These are phyloP conservation scores for Bombardia bombarda DNA, from an alignment of 495 filamentous ascomycete species.

Conservation along the genomic window DNA sequence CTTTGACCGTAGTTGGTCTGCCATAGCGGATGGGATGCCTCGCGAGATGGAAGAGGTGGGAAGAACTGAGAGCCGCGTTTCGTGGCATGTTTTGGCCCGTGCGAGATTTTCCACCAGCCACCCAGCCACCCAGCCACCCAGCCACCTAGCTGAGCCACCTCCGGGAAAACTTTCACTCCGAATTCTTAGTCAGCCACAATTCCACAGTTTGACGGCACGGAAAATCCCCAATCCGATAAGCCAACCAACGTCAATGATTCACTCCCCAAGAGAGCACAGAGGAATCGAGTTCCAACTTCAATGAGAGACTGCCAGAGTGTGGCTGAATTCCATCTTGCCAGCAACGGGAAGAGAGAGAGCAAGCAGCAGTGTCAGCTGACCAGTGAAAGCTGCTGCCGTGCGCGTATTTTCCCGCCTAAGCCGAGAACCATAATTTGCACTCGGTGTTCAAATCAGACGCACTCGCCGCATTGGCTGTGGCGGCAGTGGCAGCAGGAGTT, in stretches of 20 bases:
- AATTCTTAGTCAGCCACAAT: conserved; percentile 1
- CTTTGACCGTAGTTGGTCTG: conserved; percentile 12
- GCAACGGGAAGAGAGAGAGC: not conserved
- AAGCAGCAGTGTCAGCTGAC: too few relatives aligned
- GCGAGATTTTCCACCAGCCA: conserved; percentile 1
- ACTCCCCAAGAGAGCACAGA: not conserved
- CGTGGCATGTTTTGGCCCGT: conserved; percentile 1
- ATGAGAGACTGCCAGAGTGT: not conserved
- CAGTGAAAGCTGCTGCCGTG: too few relatives aligned
- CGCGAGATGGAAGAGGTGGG: conserved; percentile 1
- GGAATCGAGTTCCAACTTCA: conserved; percentile 1
- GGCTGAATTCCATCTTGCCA: not conserved
- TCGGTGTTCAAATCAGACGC: conserved; percentile 29
- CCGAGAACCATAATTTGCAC: too few relatives aligned
- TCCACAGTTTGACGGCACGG: not conserved
- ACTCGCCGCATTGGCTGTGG: conserved; percentile 35
- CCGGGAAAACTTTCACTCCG: conserved; percentile 1
- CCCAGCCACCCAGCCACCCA: too few relatives aligned
- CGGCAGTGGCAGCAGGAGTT: conserved; percentile 34
- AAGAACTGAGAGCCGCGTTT: conserved; percentile 18
- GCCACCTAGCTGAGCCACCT: conserved; percentile 1
- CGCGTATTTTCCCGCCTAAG: too few relatives aligned
- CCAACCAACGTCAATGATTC: conserved; percentile 1
- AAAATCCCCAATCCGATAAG: conserved; percentile 1
- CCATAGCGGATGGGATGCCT: conserved; percentile 12